Evolutionary conservation across 306 rosid species (phyloP).

Genomic region (Vachellia collinsii): DNA sequence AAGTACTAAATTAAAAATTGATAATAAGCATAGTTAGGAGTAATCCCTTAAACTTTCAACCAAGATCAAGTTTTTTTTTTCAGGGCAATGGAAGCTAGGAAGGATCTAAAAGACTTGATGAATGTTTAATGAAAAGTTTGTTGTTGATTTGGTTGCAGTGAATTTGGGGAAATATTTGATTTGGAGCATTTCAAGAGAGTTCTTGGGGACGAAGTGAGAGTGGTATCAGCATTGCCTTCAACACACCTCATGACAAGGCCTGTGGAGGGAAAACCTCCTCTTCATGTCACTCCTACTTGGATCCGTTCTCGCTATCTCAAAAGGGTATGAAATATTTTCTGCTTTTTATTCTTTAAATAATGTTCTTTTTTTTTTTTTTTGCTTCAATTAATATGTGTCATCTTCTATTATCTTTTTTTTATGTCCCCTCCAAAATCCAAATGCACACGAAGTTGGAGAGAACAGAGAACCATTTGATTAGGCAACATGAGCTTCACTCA

Average conservation of each 20-base stretch:
- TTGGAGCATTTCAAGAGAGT: constrained; percentile 91
- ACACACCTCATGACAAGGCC: constrained; percentile 91
- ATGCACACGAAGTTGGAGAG: neutral
- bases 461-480: neutral
- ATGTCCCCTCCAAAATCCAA: constrained; percentile 48
- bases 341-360: neutral
- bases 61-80: neutral
- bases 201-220: constrained; percentile 69
- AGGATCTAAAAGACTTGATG: neutral
- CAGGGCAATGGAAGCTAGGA: neutral
- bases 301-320: constrained; percentile 83
- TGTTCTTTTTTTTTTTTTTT: neutral
- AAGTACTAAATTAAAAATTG: no score
- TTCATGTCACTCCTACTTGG: constrained; percentile 78
- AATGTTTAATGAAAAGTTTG: neutral
- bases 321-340: constrained; percentile 52
- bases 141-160: constrained; percentile 63
- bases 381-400: constrained; percentile 33
- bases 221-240: constrained; percentile 89
- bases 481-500: neutral
- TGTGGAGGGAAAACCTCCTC: constrained; percentile 80
- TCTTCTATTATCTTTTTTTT: constrained; percentile 61
- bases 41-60: neutral
- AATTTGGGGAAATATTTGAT: constrained; percentile 93
- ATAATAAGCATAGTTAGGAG: no score